These are phyloP conservation scores for Gypsophila paniculata DNA, from an alignment of 179 eudicot genomes.

Conservation along the genomic window DNA sequence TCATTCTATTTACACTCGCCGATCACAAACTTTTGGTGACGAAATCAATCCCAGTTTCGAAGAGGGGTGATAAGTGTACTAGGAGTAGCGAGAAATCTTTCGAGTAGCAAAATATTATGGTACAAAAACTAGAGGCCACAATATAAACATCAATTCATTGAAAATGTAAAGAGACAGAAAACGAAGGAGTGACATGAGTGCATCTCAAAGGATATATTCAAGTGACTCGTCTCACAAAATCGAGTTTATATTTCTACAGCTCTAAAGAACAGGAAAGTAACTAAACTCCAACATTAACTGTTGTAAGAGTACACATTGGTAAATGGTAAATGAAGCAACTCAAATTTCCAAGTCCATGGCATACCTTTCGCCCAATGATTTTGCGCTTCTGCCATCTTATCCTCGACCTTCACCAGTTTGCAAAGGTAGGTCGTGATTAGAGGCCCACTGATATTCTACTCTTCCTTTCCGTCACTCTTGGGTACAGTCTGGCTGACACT, in stretches of 20 bases:
- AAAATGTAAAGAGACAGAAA: neutral
- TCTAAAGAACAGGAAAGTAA: slow-evolving; percentile 10
- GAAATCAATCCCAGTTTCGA: no score
- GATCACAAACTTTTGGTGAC: no score
- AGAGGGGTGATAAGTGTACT: no score
- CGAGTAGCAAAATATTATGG: no score
- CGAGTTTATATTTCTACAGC: neutral
- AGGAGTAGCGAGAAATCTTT: no score
- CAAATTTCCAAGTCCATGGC: neutral
- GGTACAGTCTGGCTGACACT: slow-evolving; percentile 49
- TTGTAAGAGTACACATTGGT: neutral
- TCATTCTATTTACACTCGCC: no score
- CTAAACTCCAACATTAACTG: slow-evolving; percentile 1
- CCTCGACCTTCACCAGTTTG: slow-evolving; percentile 9
- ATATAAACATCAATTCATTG: no score
- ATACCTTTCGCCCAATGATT: neutral
- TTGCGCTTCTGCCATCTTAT: neutral
- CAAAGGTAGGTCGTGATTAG: neutral
- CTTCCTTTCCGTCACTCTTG: slow-evolving; percentile 40
- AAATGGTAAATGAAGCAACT: slow-evolving; percentile 2
- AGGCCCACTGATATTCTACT: slow-evolving; percentile 32
- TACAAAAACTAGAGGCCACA: no score
- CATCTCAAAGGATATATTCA: neutral
- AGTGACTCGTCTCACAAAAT: neutral
- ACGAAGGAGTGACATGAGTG: neutral